phyloP scores from a whole-genome alignment of 108 stramenopile genomes.

The Thalassiosira profunda region DNA sequence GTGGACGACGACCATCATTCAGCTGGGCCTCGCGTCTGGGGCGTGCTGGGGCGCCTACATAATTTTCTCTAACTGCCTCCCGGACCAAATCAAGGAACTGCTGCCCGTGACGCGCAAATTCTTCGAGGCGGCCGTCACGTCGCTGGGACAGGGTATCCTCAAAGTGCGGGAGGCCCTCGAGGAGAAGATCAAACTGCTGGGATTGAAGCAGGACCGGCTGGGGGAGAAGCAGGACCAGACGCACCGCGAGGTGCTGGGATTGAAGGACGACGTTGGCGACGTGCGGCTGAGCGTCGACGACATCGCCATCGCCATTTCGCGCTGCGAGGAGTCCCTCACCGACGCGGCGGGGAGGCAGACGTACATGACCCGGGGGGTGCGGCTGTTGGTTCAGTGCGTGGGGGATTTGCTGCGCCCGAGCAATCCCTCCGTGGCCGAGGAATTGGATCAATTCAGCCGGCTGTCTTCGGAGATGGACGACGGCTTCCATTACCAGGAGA shows the following conservation, averaged over 20 bases:
- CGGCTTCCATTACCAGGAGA: slow-evolving; percentile 20
- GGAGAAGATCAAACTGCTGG: slow-evolving; percentile 58
- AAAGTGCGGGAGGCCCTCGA: slow-evolving; percentile 63
- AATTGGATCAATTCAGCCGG: slow-evolving; percentile 39
- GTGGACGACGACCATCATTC: slow-evolving; percentile 10
- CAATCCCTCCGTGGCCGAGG: slow-evolving; percentile 38
- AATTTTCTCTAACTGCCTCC: slow-evolving; percentile 57
- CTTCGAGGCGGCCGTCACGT: slow-evolving; percentile 72
- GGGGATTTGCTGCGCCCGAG: slow-evolving; percentile 31
- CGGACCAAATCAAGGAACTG: slow-evolving; percentile 68
- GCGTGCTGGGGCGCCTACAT: slow-evolving; percentile 75
- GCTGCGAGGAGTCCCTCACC: slow-evolving; percentile 40
- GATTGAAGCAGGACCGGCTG: slow-evolving; percentile 60
- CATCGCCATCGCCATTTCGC: slow-evolving; percentile 38
- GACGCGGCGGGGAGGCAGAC: slow-evolving; percentile 45
- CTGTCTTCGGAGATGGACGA: slow-evolving; percentile 30
- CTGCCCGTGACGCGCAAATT: slow-evolving; percentile 77
- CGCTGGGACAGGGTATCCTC: slow-evolving; percentile 67
- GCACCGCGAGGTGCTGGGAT: slow-evolving; percentile 49
- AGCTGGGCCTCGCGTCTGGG: slow-evolving; percentile 36
- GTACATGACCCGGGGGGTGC: slow-evolving; percentile 41
- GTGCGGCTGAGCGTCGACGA: slow-evolving; percentile 45
- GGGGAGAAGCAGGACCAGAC: slow-evolving; percentile 61
- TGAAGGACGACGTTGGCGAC: slow-evolving; percentile 52
- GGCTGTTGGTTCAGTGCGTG: slow-evolving; percentile 42